These are phyloP conservation scores for Carpinus fangiana DNA, from an alignment of 306 rosid genomes.

Conservation along the genomic window DNA sequence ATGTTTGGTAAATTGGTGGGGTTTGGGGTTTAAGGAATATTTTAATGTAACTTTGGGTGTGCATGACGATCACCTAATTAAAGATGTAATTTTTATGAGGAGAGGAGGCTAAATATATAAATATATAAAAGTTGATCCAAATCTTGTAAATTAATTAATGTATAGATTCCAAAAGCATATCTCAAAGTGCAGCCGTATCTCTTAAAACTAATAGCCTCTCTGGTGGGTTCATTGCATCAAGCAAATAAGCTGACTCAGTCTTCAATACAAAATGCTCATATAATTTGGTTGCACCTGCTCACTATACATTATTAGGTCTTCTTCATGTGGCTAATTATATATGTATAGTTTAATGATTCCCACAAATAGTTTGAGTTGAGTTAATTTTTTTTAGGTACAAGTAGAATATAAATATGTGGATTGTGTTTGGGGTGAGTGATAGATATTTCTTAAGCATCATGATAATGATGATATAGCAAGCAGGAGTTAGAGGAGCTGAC, in stretches of 20 bases:
- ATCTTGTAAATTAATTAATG: conserved; percentile 21
- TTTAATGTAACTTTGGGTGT: conserved; percentile 10
- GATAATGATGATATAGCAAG: conserved; percentile 17
- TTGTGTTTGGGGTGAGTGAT: no score
- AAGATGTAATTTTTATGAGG: conserved; percentile 29
- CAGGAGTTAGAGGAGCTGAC: no score
- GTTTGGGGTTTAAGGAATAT: conserved; percentile 21
- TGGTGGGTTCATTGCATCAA: conserved; percentile 44
- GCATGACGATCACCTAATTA: conserved; percentile 24
- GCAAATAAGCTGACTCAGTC: conserved; percentile 29
- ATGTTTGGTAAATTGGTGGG: conserved; percentile 2
- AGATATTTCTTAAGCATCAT: not conserved
- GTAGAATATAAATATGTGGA: not conserved
- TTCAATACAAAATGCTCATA: conserved; percentile 10
- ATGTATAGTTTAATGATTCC: no score
- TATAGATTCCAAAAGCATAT: conserved; percentile 36
- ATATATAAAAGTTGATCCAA: conserved; percentile 19
- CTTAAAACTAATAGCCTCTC: conserved; percentile 31
- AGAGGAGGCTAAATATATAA: not conserved
- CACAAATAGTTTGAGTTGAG: conserved; percentile 3
- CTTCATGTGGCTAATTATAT: not conserved
- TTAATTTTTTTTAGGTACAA: not conserved
- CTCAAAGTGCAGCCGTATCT: conserved; percentile 54
- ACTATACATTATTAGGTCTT: conserved; percentile 17
- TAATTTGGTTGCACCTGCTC: conserved; percentile 51